These are phyloP conservation scores for Harrya chromipes DNA, from an alignment of 768 basidiomycete genomes.

Conservation along the genomic window DNA sequence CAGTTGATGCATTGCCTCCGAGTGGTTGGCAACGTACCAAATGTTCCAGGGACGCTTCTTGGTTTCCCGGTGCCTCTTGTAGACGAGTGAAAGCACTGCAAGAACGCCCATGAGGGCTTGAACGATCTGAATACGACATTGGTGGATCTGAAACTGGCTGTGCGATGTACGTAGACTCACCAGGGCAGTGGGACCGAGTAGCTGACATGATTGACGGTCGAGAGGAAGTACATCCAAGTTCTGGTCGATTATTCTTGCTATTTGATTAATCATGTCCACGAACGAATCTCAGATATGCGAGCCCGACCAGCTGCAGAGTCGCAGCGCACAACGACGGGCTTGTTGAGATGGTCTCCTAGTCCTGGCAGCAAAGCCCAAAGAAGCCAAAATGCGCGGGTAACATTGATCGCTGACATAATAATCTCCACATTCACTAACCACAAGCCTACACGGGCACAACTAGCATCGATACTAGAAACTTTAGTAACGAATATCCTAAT, in stretches of 20 bases:
- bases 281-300: not conserved
- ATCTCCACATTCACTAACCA: not conserved
- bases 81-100: slow-evolving; percentile 82
- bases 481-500: not conserved
- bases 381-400: too few species aligned
- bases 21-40: slow-evolving; percentile 52
- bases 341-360: too few species aligned
- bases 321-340: too few species aligned
- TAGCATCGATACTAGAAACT: not conserved
- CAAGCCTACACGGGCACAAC: too few species aligned
- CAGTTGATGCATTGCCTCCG: slow-evolving; percentile 1
- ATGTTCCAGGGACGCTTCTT: slow-evolving; percentile 89
- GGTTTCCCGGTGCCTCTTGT: slow-evolving; percentile 84
- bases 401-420: slow-evolving; percentile 21
- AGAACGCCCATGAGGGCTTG: slow-evolving; percentile 89
- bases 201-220: slow-evolving; percentile 42
- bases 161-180: slow-evolving; percentile 21
- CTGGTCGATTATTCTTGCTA: slow-evolving; percentile 5
- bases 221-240: slow-evolving; percentile 32
- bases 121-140: slow-evolving; percentile 49
- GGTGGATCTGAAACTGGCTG: not conserved
- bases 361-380: too few species aligned
- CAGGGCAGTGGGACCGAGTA: slow-evolving; percentile 48
- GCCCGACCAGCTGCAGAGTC: not conserved
- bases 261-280: slow-evolving; percentile 11